A percentile compares a stretch with the other conserved stretches of the same genome.
phyloP scores from a whole-genome alignment of 495 filamentous ascomycete species.

The Talaromyces wortmannii region DNA sequence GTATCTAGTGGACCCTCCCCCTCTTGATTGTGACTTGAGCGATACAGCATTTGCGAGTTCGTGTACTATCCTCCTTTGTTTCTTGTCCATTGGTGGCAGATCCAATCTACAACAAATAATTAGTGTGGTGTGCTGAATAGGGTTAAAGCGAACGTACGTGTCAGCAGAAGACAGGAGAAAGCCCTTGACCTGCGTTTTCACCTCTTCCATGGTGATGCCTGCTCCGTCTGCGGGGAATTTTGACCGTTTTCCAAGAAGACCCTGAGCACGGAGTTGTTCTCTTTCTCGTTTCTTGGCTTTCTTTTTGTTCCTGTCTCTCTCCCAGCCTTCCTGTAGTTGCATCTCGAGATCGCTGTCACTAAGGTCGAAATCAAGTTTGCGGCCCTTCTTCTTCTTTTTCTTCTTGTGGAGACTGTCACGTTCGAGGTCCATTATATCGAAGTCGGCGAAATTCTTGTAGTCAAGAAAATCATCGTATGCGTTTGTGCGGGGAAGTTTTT shows the following conservation, averaged over 20 bases:
- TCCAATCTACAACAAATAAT: constrained; percentile 49
- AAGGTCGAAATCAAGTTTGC: constrained; percentile 40
- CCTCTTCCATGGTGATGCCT: constrained; percentile 63
- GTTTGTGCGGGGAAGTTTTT: constrained; percentile 50
- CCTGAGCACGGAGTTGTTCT: constrained; percentile 69
- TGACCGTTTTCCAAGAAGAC: constrained; percentile 63
- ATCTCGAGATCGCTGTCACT: constrained; percentile 71
- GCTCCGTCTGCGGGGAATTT: constrained; percentile 59
- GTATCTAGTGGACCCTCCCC: constrained; percentile 65
- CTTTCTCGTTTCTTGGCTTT: constrained; percentile 71
- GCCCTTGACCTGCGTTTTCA: constrained; percentile 60
- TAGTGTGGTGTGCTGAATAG: background rate
- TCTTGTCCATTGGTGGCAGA: constrained; percentile 79
- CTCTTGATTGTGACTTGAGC: constrained; percentile 78
- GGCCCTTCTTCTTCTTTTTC: constrained; percentile 49
- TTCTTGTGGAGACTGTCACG: constrained; percentile 46
- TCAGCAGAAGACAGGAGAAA: constrained; percentile 62
- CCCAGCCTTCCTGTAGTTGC: constrained; percentile 55
- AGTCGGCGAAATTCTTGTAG: constrained; percentile 57
- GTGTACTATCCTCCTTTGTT: constrained; percentile 69
- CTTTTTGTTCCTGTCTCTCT: constrained; percentile 78
- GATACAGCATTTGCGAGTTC: constrained; percentile 61
- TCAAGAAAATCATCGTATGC: constrained; percentile 60
- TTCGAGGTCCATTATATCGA: constrained; percentile 80
- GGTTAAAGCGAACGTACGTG: constrained; percentile 43